Evolutionary conservation across 2,329 filamentous ascomycete genomes (phyloP).

Genomic region (Dryadomyces quercivorus): DNA sequence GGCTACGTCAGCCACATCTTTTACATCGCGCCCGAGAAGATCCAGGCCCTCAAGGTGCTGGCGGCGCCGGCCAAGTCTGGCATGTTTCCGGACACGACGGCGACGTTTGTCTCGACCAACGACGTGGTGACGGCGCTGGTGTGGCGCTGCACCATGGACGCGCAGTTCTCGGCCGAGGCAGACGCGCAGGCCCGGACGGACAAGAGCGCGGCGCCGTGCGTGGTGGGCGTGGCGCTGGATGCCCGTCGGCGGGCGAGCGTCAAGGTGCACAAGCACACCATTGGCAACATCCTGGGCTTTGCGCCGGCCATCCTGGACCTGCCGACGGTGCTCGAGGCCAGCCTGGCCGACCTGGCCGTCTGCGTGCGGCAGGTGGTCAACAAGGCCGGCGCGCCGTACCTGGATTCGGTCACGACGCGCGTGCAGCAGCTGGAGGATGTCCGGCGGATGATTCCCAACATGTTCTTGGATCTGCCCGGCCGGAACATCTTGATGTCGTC

Average conservation of each 20-base stretch:
- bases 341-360: neutral
- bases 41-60: neutral
- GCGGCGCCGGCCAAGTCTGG: neutral
- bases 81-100: neutral
- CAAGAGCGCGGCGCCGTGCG: neutral
- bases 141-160: conserved; percentile 1
- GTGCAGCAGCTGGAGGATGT: neutral
- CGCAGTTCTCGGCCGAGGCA: neutral
- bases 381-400: neutral
- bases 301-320: neutral
- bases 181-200: too few relatives aligned
- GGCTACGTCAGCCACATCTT: conserved; percentile 1
- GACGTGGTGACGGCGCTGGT: conserved; percentile 1
- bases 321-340: neutral
- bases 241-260: neutral
- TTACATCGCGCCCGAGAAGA: neutral
- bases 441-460: neutral
- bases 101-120: neutral
- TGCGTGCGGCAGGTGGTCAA: neutral
- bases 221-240: conserved; percentile 1
- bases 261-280: neutral
- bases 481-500: neutral
- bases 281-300: neutral
- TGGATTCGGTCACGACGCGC: neutral
- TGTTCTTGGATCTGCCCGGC: conserved; percentile 3